Evolutionary conservation across 768 basidiomycete species (phyloP).

Genomic region (Termitomyces sp.): DNA sequence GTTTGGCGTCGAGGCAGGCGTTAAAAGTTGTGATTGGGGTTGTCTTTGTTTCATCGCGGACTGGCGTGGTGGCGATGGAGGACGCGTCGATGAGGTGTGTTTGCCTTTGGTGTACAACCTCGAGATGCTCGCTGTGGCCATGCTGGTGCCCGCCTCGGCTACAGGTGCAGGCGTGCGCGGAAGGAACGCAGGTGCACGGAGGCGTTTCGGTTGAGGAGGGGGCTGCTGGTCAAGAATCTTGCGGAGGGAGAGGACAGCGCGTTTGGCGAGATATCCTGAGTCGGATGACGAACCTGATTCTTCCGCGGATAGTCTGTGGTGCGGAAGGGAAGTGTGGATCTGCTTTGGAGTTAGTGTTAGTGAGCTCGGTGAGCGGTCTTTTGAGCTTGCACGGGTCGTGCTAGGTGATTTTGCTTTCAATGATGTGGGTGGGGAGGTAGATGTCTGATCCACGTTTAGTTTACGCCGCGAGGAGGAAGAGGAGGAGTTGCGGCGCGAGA

Average conservation of each 20-base stretch:
- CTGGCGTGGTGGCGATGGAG: conserved; percentile 52
- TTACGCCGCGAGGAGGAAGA: not conserved
- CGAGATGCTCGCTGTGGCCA: conserved; percentile 73
- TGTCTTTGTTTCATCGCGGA: conserved; percentile 37
- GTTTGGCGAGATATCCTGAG: conserved; percentile 52
- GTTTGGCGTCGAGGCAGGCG: not conserved
- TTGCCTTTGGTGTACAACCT: conserved; percentile 63
- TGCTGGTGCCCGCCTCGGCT: conserved; percentile 57
- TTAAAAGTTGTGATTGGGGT: not conserved
- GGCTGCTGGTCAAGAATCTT: conserved; percentile 63
- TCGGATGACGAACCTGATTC: conserved; percentile 49
- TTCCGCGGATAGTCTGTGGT: conserved; percentile 40
- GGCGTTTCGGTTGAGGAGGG: conserved; percentile 17
- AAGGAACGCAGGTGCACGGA: conserved; percentile 30
- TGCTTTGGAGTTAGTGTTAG: conserved; percentile 25
- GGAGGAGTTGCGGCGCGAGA: conserved; percentile 30
- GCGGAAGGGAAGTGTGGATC: conserved; percentile 13
- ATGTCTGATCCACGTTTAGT: conserved; percentile 17
- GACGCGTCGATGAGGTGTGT: conserved; percentile 55
- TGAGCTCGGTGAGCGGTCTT: conserved; percentile 15
- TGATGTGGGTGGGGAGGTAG: conserved; percentile 4
- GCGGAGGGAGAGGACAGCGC: conserved; percentile 59
- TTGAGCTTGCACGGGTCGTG: conserved; percentile 3
- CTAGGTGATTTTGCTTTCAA: conserved; percentile 11
- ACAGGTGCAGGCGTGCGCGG: conserved; percentile 48